Evolutionary conservation across 768 basidiomycete species (phyloP).

Genomic region (Candolleomyces aberdarensis): DNA sequence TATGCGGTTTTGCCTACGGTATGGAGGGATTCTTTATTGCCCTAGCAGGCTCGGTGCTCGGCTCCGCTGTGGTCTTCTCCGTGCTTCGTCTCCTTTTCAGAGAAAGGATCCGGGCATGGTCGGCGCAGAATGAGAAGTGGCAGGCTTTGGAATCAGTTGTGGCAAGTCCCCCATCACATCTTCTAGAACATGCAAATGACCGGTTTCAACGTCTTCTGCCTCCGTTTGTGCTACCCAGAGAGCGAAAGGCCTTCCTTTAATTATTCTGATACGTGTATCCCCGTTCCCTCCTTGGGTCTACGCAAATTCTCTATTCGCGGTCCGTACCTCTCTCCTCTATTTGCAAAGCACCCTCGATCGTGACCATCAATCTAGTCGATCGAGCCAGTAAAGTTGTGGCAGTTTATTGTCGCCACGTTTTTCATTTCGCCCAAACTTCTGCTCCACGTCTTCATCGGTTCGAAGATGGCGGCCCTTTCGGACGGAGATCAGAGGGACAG

Average conservation of each 20-base stretch:
- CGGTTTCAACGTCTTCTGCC: neutral
- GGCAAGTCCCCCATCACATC: constrained; percentile 37
- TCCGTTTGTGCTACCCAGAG: constrained; percentile 34
- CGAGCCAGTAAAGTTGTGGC: constrained; percentile 66
- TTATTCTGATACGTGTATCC: constrained; percentile 77
- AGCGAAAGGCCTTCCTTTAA: constrained; percentile 76
- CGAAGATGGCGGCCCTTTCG: constrained; percentile 67
- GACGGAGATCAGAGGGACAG: constrained; percentile 70
- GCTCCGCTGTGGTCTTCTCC: constrained; percentile 61
- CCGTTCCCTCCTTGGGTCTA: constrained; percentile 89
- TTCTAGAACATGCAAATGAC: neutral
- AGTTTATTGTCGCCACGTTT: constrained; percentile 73
- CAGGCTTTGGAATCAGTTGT: constrained; percentile 73
- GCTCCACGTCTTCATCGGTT: constrained; percentile 77
- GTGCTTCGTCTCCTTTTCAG: constrained; percentile 58
- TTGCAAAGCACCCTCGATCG: neutral
- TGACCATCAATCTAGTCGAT: constrained; percentile 49
- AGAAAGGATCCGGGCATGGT: constrained; percentile 54
- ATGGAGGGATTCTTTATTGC: constrained; percentile 72
- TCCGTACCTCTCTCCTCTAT: constrained; percentile 31
- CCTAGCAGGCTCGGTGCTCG: constrained; percentile 55
- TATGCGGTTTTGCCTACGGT: constrained; percentile 85
- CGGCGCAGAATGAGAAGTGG: constrained; percentile 67
- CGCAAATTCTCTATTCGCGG: constrained; percentile 76
- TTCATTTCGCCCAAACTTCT: constrained; percentile 69